These are phyloP conservation scores for Colletotrichum australisinense DNA, from an alignment of 2,329 filamentous ascomycete genomes.

Conservation along the genomic window DNA sequence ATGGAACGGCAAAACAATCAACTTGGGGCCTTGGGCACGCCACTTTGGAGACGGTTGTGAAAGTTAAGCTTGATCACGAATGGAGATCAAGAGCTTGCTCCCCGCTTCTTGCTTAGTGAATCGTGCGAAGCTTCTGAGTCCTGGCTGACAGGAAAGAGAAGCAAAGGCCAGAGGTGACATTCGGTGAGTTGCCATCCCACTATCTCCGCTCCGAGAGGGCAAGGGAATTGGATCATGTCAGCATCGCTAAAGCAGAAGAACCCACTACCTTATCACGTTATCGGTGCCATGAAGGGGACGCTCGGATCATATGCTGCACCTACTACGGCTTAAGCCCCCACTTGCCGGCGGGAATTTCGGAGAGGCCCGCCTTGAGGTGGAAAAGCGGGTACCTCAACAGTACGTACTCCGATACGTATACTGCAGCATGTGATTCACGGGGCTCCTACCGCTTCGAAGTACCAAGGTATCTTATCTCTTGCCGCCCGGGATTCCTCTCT, in stretches of 20 bases:
- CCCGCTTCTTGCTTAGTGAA: not conserved
- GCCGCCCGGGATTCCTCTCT: not conserved
- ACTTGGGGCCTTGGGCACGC: not conserved
- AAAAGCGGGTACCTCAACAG: not conserved
- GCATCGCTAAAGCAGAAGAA: not conserved
- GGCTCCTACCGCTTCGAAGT: not conserved
- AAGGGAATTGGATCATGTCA: not conserved
- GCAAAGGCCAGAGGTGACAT: not conserved
- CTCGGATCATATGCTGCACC: not conserved
- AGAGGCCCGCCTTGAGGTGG: not conserved
- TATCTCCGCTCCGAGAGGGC: not conserved
- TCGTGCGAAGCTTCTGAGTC: not conserved
- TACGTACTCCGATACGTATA: not conserved
- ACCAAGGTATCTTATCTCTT: not conserved
- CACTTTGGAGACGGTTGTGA: not conserved
- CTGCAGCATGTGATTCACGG: not conserved
- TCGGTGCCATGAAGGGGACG: not conserved
- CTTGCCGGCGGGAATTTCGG: constrained; percentile 14
- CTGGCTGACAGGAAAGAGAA: not conserved
- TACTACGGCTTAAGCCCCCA: not conserved
- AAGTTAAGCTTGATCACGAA: not conserved
- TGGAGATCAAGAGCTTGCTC: not conserved
- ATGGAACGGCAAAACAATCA: not conserved
- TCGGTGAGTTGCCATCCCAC: not conserved
- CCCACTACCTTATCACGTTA: constrained; percentile 20